These are phyloP conservation scores for Clathrospora elynae DNA, from an alignment of 2,329 filamentous ascomycete genomes.

Conservation along the genomic window DNA sequence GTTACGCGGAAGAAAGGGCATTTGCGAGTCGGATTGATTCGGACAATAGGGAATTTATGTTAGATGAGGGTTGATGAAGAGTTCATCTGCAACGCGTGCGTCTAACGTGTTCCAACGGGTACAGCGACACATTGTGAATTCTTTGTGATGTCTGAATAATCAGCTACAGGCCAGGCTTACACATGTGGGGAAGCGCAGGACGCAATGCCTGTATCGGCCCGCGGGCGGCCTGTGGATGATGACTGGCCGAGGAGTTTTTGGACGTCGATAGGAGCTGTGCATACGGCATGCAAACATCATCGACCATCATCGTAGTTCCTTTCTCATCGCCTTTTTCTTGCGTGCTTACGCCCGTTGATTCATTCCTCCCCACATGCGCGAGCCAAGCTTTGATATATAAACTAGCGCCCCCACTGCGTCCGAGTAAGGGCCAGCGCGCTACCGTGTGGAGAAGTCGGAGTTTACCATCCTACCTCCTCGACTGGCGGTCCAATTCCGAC, in stretches of 20 bases:
- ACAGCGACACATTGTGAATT: too few species aligned
- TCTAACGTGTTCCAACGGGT: not conserved
- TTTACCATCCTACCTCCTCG: conserved; percentile 15
- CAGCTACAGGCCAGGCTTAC: conserved; percentile 12
- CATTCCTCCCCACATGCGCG: conserved; percentile 22
- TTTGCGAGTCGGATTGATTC: conserved; percentile 15
- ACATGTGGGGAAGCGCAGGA: conserved; percentile 31
- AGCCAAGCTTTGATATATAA: conserved; percentile 11
- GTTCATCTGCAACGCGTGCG: conserved; percentile 16
- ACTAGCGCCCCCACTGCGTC: conserved; percentile 27
- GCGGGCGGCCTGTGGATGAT: conserved; percentile 15
- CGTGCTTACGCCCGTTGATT: conserved; percentile 12
- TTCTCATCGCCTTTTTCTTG: conserved; percentile 5
- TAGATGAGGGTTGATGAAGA: conserved; percentile 11
- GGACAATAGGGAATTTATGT: conserved; percentile 14
- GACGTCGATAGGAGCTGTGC: conserved; percentile 14
- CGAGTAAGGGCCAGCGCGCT: conserved; percentile 7
- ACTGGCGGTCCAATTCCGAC: conserved; percentile 15
- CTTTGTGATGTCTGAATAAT: conserved; percentile 46
- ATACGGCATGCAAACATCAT: conserved; percentile 21
- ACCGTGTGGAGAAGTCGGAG: conserved; percentile 25
- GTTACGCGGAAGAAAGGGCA: conserved; percentile 12
- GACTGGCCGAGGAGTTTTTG: conserved; percentile 6
- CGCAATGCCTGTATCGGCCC: conserved; percentile 13
- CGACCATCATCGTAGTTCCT: conserved; percentile 17